These are phyloP conservation scores for Solanum piurae DNA, from an alignment of 257 asterid species.

Conservation along the genomic window DNA sequence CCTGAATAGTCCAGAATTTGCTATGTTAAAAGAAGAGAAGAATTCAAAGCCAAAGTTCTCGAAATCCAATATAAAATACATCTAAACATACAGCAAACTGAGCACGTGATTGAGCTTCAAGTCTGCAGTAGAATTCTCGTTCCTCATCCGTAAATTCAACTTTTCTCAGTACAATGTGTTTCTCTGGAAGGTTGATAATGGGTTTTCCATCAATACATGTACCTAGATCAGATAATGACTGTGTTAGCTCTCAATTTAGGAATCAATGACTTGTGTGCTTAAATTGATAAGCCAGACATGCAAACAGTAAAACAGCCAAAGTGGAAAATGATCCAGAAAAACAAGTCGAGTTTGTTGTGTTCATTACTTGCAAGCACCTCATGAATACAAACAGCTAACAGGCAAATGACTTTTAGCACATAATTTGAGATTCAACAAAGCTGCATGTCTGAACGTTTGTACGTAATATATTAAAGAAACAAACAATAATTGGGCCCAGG, in stretches of 20 bases:
- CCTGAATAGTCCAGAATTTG: constrained; percentile 31
- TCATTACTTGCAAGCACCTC: not conserved
- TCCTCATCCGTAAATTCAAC: constrained; percentile 82
- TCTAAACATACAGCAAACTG: constrained; percentile 80
- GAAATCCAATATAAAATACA: constrained; percentile 5
- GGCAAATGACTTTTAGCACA: not conserved
- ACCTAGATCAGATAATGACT: constrained; percentile 29
- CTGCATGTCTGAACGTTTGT: not conserved
- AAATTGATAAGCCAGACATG: not conserved
- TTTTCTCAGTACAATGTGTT: constrained; percentile 59
- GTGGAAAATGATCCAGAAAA: not conserved
- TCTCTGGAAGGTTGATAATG: constrained; percentile 74
- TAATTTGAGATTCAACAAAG: not conserved
- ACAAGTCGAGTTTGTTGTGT: not conserved
- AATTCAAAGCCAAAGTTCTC: not conserved
- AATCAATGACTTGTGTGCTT: not conserved
- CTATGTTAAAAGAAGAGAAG: constrained; percentile 3
- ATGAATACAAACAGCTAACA: not conserved
- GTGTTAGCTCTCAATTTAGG: not conserved
- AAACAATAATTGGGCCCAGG: not conserved
- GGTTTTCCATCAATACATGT: constrained; percentile 88
- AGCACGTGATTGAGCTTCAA: constrained; percentile 89
- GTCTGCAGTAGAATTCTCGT: constrained; percentile 71
- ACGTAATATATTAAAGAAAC: not conserved
- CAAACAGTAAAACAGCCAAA: not conserved